Percentiles rank a stretch among this genome's conserved stretches.
phyloP scores from a whole-genome alignment of 2,329 filamentous ascomycete genomes.

The Elsinoe ampelina region DNA sequence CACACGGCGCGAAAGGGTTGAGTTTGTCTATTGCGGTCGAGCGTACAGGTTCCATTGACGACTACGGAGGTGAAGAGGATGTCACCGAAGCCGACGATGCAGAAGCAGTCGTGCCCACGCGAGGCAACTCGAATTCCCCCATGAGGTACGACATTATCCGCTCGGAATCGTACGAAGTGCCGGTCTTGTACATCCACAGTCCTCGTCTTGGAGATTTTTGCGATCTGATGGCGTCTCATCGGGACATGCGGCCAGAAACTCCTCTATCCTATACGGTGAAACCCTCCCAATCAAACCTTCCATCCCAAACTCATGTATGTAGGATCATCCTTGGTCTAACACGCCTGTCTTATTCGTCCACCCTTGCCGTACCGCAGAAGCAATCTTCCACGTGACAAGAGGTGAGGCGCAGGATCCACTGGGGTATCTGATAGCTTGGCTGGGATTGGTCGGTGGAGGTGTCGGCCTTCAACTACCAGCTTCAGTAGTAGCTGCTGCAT shows the following conservation, averaged over 20 bases:
- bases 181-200: constrained; percentile 33
- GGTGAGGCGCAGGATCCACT: constrained; percentile 33
- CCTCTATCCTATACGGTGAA: not conserved
- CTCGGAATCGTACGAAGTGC: constrained; percentile 37
- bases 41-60: no score
- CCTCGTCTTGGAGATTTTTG: not conserved
- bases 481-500: not conserved
- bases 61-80: not conserved
- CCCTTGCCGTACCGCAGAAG: constrained; percentile 78
- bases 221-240: not conserved
- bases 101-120: not conserved
- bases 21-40: no score
- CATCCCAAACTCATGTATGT: not conserved
- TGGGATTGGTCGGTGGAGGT: constrained; percentile 73
- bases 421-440: constrained; percentile 77
- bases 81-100: not conserved
- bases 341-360: constrained; percentile 82
- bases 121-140: no score
- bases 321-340: constrained; percentile 77
- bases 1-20: not conserved
- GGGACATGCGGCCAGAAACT: not conserved
- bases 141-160: constrained; percentile 30
- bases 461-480: constrained; percentile 67
- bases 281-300: not conserved
- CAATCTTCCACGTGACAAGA: constrained; percentile 51